Base-by-base conservation (phyloP, 306 rosid genomes). In the Cucurbita ficifolia region DNA sequence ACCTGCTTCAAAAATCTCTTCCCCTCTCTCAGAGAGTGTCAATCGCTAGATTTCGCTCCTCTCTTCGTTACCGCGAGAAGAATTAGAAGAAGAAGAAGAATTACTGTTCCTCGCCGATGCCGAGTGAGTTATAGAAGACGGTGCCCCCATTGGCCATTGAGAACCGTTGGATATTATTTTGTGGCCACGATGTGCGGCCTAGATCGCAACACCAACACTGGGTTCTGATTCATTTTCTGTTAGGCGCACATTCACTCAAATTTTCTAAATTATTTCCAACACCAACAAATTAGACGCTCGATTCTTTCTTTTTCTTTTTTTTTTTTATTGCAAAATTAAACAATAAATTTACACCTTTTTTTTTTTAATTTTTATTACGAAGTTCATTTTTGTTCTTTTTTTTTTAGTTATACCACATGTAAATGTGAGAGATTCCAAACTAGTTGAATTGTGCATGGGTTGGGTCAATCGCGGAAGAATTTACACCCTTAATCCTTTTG, bases 101-200 rank as follows among this genome's bases (percentile, higher is more conserved):
- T 70, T 70, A 70, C 58, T 24, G 74, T 70, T 70, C 73, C 1
- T 70, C 29, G 1, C 74, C 57, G 74, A 49, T 49, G 58, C 43
- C 43, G 24, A 29, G 58, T 70, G 45, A 13, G 39, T 68, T 68
- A 68, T 68, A 45, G 29, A 70, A 49, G 74, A 29, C 58, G 74
- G 58, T 70, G 58, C 58, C 6, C 10, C 10, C 18, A 68, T 45
- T 14, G 19, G 8, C 56, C 16, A 49, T 4, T 24, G 2, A 46
- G 2, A 6, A 52, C 59, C 74, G 74, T 70, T 50, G 17, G 74
- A 70, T 69, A 22, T 14, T 48, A 13, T 29, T 70, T 49, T 49
- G 19, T 49, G 9, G 57, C 56, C 21, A 3, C 7, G 4, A 68
- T 10, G 56, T 68, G 56, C 73, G 73, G 73, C 2, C 7, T 46